Conservation (phyloP, 1,139 yeast genomes). For the Zygoascus meyerae region DNA sequence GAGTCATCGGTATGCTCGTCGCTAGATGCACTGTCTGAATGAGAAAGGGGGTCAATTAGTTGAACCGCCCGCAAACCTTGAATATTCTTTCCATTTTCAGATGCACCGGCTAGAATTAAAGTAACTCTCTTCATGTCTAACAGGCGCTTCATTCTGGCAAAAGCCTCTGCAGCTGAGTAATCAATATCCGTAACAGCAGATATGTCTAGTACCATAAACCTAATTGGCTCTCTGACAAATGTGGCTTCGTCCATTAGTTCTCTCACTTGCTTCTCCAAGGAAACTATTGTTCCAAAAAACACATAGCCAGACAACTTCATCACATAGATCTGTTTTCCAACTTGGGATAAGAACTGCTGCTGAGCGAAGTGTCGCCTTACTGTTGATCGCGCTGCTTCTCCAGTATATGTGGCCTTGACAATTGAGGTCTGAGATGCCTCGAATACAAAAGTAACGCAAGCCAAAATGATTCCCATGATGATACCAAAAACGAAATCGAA, state of each 20-base stretch:
- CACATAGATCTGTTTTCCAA: constrained; percentile 87
- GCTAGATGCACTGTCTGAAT: constrained; percentile 33
- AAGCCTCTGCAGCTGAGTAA: constrained; percentile 95
- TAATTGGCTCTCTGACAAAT: constrained; percentile 48
- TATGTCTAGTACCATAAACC: constrained; percentile 79
- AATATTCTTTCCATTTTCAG: constrained; percentile 51
- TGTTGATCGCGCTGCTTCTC: constrained; percentile 84
- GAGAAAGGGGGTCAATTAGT: constrained; percentile 12
- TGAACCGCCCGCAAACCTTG: constrained; percentile 25
- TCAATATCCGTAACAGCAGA: constrained; percentile 78
- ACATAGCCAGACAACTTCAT: constrained; percentile 81
- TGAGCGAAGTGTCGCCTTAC: constrained; percentile 90
- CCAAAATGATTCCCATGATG: constrained; percentile 80
- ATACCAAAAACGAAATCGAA: constrained; percentile 94
- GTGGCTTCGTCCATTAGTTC: constrained; percentile 51
- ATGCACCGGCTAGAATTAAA: constrained; percentile 74
- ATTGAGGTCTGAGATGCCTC: constrained; percentile 86
- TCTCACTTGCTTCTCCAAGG: constrained; percentile 73
- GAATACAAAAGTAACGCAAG: constrained; percentile 86
- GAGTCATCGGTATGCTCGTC: constrained; percentile 14
- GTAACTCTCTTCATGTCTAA: constrained; percentile 64
- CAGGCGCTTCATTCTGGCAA: constrained; percentile 76
- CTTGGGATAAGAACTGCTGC: constrained; percentile 74
- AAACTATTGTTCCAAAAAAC: constrained; percentile 92
- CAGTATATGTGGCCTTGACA: constrained; percentile 76